phyloP scores from a whole-genome alignment of 352 stramenopile genomes.

The Globisporangium mamillatum region DNA sequence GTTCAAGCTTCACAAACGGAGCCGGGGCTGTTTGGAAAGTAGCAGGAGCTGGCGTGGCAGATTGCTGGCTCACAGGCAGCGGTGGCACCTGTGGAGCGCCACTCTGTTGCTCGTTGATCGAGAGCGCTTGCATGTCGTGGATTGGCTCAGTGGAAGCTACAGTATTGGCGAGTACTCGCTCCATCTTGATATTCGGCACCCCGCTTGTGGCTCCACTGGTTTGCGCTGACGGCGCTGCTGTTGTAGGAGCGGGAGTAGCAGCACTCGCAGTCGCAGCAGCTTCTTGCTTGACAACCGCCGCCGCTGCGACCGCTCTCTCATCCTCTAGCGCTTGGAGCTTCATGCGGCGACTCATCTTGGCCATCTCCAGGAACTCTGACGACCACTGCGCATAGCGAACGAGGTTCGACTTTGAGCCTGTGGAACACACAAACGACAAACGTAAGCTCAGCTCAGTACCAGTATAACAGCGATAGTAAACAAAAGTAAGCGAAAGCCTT shows the following conservation, averaged over 20 bases:
- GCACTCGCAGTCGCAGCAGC: background rate
- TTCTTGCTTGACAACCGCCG: constrained; percentile 4
- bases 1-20: background rate
- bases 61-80: background rate
- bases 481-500: background rate
- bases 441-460: background rate
- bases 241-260: background rate
- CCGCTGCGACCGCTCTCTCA: background rate
- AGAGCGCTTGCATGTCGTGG: constrained; percentile 13
- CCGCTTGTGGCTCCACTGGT: background rate
- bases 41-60: constrained; percentile 26
- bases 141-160: constrained; percentile 5
- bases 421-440: constrained; percentile 12
- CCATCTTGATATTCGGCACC: constrained; percentile 20
- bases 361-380: constrained; percentile 37
- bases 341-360: constrained; percentile 32
- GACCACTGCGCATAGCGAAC: constrained; percentile 49
- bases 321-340: constrained; percentile 16
- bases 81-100: background rate
- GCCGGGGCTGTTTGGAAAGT: background rate
- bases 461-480: background rate
- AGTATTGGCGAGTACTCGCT: constrained; percentile 8
- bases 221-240: background rate
- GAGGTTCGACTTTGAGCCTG: constrained; percentile 40
- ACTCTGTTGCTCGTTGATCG: constrained; percentile 19